A percentile compares a stretch with the other conserved stretches of the same genome.
Evolutionary conservation across 2,329 filamentous ascomycete species (phyloP).

Genomic region (Xylaria sp.): DNA sequence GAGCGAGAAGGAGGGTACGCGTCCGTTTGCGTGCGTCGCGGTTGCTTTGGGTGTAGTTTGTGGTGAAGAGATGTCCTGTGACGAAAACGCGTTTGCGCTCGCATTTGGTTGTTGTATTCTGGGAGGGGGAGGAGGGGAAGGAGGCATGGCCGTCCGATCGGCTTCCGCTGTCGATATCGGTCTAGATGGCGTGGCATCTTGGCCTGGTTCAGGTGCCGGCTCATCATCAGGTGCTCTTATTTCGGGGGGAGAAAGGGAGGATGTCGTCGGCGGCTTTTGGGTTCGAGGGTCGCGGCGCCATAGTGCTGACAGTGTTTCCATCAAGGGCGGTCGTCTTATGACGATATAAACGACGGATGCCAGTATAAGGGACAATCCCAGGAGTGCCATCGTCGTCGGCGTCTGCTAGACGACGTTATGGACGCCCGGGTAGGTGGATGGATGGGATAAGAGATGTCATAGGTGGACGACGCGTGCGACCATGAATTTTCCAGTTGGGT

Average conservation of each 20-base stretch:
- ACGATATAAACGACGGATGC: slow-evolving; percentile 62
- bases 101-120: slow-evolving; percentile 20
- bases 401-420: background rate
- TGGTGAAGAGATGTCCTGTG: slow-evolving; percentile 25
- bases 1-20: slow-evolving; percentile 52
- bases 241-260: slow-evolving; percentile 12
- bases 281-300: slow-evolving; percentile 36
- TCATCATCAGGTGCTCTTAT: slow-evolving; percentile 1
- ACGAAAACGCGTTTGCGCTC: slow-evolving; percentile 4
- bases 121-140: slow-evolving; percentile 35
- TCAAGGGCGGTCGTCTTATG: slow-evolving; percentile 55
- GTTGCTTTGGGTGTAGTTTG: slow-evolving; percentile 58
- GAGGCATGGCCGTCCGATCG: slow-evolving; percentile 44
- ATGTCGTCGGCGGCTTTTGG: slow-evolving; percentile 30
- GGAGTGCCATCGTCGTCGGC: slow-evolving; percentile 51
- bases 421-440: background rate
- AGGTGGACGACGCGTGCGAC: background rate
- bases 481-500: too few relatives aligned
- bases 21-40: slow-evolving; percentile 30
- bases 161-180: slow-evolving; percentile 13
- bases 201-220: slow-evolving; percentile 2
- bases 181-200: slow-evolving; percentile 8
- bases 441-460: background rate
- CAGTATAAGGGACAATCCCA: slow-evolving; percentile 65
- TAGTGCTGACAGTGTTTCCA: slow-evolving; percentile 44